These are phyloP conservation scores for Isabelozyma rhagii DNA, from an alignment of 805 yeast genomes.

Conservation along the genomic window DNA sequence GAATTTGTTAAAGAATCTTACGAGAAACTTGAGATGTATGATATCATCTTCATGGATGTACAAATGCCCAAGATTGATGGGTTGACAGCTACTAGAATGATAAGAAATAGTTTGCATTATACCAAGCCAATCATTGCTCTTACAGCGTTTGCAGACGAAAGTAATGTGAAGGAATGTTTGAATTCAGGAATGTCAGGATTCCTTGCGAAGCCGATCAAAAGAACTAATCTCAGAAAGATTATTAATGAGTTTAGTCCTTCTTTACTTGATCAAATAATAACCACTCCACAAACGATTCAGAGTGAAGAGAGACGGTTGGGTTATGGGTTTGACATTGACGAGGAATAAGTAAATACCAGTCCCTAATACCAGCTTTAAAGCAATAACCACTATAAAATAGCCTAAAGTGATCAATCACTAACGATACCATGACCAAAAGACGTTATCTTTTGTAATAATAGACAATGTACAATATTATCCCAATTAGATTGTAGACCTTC, in stretches of 20 bases:
- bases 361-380: background rate
- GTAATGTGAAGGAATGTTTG: constrained; percentile 80
- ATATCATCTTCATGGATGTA: constrained; percentile 91
- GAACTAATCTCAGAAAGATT: constrained; percentile 62
- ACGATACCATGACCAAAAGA: background rate
- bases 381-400: too few species aligned
- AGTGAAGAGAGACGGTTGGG: constrained; percentile 28
- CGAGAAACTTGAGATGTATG: constrained; percentile 45
- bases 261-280: constrained; percentile 27
- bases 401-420: background rate
- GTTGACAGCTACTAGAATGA: constrained; percentile 70
- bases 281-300: constrained; percentile 28
- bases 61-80: constrained; percentile 97
- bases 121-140: constrained; percentile 83
- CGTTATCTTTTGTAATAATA: background rate
- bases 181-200: constrained; percentile 93
- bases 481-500: too few species aligned
- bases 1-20: constrained; percentile 53
- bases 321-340: constrained; percentile 3
- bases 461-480: background rate
- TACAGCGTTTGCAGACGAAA: constrained; percentile 93
- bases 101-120: constrained; percentile 61
- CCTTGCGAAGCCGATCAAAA: constrained; percentile 80
- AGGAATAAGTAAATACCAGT: background rate
- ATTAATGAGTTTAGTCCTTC: constrained; percentile 45